Percentiles rank a stretch among this genome's conserved stretches.
These are phyloP conservation scores for Aegilops tauschii DNA, from an alignment of 176 grass and related monocot genomes.

Conservation along the genomic window DNA sequence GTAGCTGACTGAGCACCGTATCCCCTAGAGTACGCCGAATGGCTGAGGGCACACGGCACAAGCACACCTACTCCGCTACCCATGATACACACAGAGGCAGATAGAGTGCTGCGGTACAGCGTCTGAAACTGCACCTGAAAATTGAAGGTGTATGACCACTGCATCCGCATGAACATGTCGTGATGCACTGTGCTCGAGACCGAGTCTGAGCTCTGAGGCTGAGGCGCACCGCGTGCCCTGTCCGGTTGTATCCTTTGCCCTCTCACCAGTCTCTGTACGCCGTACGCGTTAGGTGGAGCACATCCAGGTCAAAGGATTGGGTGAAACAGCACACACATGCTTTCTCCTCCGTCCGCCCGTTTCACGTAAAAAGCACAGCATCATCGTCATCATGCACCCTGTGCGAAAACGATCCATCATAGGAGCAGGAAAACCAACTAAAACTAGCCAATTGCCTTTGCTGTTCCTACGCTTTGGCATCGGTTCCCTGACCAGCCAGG, in stretches of 20 bases:
- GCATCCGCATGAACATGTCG: not conserved
- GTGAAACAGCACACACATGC: not conserved
- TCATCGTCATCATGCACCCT: not conserved
- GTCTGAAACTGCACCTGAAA: no score
- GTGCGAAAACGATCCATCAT: not conserved
- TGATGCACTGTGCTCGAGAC: not conserved
- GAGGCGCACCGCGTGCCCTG: no score
- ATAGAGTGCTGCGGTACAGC: no score
- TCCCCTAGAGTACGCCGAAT: no score
- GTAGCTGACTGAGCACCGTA: no score
- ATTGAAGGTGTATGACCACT: not conserved
- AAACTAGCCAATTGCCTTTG: not conserved
- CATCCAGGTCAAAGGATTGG: not conserved
- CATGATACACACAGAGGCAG: no score
- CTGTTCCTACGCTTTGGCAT: slow-evolving; percentile 33
- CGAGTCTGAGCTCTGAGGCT: not conserved
- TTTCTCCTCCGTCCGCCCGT: not conserved
- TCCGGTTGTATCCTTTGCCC: not conserved
- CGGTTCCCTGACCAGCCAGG: slow-evolving; percentile 15
- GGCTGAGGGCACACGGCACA: no score
- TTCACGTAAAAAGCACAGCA: not conserved
- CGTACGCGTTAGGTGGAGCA: not conserved
- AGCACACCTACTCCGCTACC: not conserved
- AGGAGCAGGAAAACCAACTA: not conserved
- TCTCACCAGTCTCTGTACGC: not conserved